These are phyloP conservation scores for Pyrenochaeta sp. DNA, from an alignment of 2,329 filamentous ascomycete species.

Conservation along the genomic window DNA sequence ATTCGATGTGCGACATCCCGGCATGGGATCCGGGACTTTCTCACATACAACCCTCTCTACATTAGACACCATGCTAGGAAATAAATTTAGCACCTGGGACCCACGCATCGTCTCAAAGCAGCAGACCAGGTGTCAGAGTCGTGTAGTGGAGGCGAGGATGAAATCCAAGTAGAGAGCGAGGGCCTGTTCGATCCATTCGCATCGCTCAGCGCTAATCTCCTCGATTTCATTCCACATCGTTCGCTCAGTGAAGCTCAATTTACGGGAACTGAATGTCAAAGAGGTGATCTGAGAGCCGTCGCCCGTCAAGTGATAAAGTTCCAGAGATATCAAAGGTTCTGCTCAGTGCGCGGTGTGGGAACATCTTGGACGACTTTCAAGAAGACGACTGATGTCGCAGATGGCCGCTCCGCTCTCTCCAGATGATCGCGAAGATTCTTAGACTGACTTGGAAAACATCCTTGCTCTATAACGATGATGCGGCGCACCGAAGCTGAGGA, in stretches of 20 bases:
- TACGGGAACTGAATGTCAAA: background rate
- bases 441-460: too few relatives aligned
- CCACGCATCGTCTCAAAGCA: conserved; percentile 2
- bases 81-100: background rate
- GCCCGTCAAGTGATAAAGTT: background rate
- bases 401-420: too few relatives aligned
- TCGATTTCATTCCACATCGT: background rate
- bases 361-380: background rate
- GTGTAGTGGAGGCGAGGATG: background rate
- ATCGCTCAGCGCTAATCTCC: background rate
- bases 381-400: background rate
- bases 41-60: background rate
- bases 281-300: background rate
- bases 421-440: too few relatives aligned
- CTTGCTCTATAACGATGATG: too few relatives aligned
- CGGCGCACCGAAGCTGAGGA: too few relatives aligned
- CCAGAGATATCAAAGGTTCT: background rate
- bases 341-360: conserved; percentile 1
- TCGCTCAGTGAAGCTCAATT: background rate
- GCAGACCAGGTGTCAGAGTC: background rate
- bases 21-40: background rate
- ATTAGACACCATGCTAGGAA: too few relatives aligned
- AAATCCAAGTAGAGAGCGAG: background rate
- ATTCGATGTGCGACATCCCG: too few relatives aligned
- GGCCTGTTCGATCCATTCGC: background rate